Conservation (phyloP, 1,284 basidiomycete species). For the Earliella scabrosa region DNA sequence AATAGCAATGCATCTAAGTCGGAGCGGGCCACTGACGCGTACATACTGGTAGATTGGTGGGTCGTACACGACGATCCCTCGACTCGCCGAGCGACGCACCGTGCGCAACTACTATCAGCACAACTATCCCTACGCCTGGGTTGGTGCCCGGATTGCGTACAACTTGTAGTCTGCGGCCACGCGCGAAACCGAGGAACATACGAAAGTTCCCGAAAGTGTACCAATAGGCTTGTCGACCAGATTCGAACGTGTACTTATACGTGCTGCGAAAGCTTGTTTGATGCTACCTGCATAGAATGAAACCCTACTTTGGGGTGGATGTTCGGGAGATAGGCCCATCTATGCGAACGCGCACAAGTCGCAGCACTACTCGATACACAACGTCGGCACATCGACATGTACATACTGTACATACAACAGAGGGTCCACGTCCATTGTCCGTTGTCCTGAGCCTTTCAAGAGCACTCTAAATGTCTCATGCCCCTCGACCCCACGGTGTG, state of each 20-base stretch:
- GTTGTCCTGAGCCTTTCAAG: no score
- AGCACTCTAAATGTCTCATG: background rate
- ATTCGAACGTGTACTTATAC: no score
- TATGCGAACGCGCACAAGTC: no score
- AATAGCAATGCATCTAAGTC: background rate
- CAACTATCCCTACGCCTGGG: conserved; percentile 78
- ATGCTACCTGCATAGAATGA: no score
- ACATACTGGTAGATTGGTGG: conserved; percentile 74
- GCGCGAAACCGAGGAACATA: background rate
- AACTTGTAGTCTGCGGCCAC: no score
- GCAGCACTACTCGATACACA: no score
- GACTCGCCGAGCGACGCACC: conserved; percentile 75
- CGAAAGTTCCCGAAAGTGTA: background rate
- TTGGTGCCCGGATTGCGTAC: conserved; percentile 75
- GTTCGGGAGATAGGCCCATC: no score
- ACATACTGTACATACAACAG: no score
- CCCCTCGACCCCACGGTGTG: background rate
- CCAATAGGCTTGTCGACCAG: background rate
- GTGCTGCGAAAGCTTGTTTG: no score
- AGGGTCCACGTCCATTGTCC: no score
- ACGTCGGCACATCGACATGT: no score
- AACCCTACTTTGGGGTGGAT: no score
- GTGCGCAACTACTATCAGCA: conserved; percentile 87
- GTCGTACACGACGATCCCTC: conserved; percentile 87
- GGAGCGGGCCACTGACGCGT: background rate